Percentiles rank a stretch among this genome's conserved stretches.
Evolutionary conservation across 371 early-diverging fungal species (phyloP).

Genomic region (Dinochytrium kinnereticum): DNA sequence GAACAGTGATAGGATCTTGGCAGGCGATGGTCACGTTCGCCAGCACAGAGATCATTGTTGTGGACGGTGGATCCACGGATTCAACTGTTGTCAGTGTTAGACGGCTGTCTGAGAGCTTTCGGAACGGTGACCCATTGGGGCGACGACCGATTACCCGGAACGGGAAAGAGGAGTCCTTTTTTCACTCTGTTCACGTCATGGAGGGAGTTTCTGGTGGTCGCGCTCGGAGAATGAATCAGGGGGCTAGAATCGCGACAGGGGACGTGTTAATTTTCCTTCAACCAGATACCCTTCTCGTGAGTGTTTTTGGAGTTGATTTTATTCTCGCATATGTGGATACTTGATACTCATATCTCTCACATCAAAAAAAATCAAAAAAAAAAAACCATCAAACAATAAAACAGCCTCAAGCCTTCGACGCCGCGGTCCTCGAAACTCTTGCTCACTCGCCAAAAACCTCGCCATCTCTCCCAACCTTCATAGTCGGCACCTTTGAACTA

Average conservation of each 20-base stretch:
- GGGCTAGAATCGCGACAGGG: conserved; percentile 15
- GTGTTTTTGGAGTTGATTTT: background rate
- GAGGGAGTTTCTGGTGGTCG: conserved; percentile 9
- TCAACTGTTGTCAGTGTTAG: background rate
- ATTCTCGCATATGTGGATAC: too few species aligned
- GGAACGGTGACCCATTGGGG: conserved; percentile 5
- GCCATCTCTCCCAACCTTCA: background rate
- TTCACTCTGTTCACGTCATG: conserved; percentile 1
- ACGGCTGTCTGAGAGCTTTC: conserved; percentile 6
- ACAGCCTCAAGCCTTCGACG: conserved; percentile 15
- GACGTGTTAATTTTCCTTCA: conserved; percentile 8
- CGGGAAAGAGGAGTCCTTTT: background rate
- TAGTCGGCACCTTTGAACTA: conserved; percentile 11
- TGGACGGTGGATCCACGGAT: conserved; percentile 12
- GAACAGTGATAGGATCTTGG: background rate
- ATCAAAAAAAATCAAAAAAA: too few species aligned
- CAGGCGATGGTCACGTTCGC: background rate
- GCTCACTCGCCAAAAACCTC: background rate
- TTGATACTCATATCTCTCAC: too few species aligned
- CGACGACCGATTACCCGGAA: background rate
- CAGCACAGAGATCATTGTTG: conserved; percentile 14
- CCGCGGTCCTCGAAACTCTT: background rate
- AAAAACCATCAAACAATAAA: background rate
- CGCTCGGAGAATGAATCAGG: conserved; percentile 15
- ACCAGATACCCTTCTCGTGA: conserved; percentile 18